phyloP scores from a whole-genome alignment of 2,329 filamentous ascomycete genomes.

The Diaporthe sp. region DNA sequence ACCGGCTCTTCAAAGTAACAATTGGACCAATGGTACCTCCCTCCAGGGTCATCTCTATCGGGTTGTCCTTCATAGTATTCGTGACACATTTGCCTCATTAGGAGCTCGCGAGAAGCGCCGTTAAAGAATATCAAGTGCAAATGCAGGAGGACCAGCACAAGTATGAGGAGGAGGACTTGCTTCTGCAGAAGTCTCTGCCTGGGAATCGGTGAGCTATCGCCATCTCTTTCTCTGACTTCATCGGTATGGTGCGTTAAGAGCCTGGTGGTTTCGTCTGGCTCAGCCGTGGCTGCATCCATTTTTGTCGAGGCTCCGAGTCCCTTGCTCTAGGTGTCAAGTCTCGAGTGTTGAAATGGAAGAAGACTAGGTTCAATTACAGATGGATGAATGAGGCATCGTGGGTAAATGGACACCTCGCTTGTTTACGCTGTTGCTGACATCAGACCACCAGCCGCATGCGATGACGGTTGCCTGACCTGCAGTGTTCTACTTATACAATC shows the following conservation, averaged over 20 bases:
- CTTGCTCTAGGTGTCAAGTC: too few species aligned
- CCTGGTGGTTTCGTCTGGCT: background rate
- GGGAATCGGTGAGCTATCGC: background rate
- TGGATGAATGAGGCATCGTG: background rate
- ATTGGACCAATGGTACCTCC: background rate
- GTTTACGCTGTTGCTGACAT: background rate
- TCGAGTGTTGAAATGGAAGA: too few species aligned
- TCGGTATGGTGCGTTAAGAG: background rate
- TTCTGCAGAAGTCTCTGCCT: background rate
- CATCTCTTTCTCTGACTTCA: background rate
- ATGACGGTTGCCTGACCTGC: background rate
- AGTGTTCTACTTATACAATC: background rate
- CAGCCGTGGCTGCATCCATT: background rate
- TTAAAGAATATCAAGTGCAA: background rate
- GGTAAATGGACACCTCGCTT: background rate
- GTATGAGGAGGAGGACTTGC: background rate
- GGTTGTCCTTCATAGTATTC: background rate
- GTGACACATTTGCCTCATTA: background rate
- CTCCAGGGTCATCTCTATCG: background rate
- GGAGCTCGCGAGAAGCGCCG: background rate
- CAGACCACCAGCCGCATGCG: background rate
- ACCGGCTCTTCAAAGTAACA: background rate
- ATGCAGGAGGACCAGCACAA: background rate
- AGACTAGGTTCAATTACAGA: background rate
- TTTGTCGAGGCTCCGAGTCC: background rate